Conservation (phyloP, 116 monocot genomes). For the Zostera marina region DNA sequence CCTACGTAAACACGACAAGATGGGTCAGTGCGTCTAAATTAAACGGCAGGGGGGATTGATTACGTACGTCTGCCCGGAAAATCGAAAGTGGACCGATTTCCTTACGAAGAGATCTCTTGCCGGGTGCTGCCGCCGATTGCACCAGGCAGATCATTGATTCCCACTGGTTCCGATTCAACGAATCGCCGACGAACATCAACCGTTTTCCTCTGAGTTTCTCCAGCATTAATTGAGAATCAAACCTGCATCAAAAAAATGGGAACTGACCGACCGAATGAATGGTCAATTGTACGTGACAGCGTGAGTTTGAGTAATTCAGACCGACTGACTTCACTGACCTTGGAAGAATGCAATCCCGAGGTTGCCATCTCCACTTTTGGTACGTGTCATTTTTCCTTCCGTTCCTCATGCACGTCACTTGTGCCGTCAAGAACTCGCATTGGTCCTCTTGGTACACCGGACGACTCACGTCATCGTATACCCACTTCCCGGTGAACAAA, state of each 20-base stretch:
- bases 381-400: slow-evolving; percentile 37
- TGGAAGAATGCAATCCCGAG: slow-evolving; percentile 24
- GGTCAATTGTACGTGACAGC: no score
- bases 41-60: not conserved
- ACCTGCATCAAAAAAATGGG: slow-evolving; percentile 4
- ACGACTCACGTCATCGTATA: slow-evolving; percentile 14
- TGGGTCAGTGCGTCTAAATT: not conserved
- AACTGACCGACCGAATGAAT: not conserved
- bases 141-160: slow-evolving; percentile 56
- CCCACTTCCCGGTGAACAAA: slow-evolving; percentile 31
- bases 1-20: slow-evolving; percentile 8
- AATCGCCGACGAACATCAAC: slow-evolving; percentile 51
- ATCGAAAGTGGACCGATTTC: slow-evolving; percentile 21
- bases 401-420: slow-evolving; percentile 34
- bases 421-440: slow-evolving; percentile 36
- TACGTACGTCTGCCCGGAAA: slow-evolving; percentile 26
- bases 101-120: slow-evolving; percentile 16
- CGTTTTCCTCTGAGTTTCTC: slow-evolving; percentile 32
- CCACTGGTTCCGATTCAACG: slow-evolving; percentile 50
- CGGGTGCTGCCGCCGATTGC: slow-evolving; percentile 19
- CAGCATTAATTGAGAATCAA: slow-evolving; percentile 22
- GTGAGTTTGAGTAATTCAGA: not conserved
- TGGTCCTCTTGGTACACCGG: slow-evolving; percentile 36
- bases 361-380: slow-evolving; percentile 47
- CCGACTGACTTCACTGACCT: no score